Conservation (phyloP, 31 red algal species). For the Porphyra umbilicalis region DNA sequence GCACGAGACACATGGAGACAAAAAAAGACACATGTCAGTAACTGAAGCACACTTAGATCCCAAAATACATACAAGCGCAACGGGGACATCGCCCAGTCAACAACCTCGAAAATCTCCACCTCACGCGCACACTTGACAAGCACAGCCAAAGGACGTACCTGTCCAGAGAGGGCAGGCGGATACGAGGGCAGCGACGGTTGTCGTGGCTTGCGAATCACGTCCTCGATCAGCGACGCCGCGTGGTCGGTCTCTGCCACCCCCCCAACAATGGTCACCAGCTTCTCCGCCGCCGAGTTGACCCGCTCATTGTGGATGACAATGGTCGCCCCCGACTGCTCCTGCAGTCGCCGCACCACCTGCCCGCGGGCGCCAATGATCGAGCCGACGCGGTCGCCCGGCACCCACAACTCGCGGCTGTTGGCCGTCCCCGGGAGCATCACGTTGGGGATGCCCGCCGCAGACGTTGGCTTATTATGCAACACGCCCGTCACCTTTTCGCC, state of each 20-base stretch:
- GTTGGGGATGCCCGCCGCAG: background rate
- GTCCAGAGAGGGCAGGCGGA: slow-evolving; percentile 13
- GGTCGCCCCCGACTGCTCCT: slow-evolving; percentile 60
- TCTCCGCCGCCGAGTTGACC: slow-evolving; percentile 42
- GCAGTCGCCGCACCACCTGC: slow-evolving; percentile 62
- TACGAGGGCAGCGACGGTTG: slow-evolving; percentile 10
- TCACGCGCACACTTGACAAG: slow-evolving; percentile 10
- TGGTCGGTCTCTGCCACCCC: slow-evolving; percentile 32
- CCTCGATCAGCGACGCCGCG: slow-evolving; percentile 48
- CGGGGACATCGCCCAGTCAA: background rate
- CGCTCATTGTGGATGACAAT: slow-evolving; percentile 78
- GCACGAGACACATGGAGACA: background rate
- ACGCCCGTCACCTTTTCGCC: slow-evolving; percentile 69
- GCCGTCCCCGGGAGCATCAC: slow-evolving; percentile 3
- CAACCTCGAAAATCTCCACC: background rate
- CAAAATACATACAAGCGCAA: background rate
- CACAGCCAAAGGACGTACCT: slow-evolving; percentile 3
- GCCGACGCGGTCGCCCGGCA: slow-evolving; percentile 72
- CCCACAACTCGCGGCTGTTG: slow-evolving; percentile 50
- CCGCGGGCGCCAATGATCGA: slow-evolving; percentile 72
- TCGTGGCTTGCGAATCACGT: slow-evolving; percentile 45
- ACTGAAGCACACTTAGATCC: background rate
- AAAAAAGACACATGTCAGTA: background rate
- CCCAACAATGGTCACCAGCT: slow-evolving; percentile 76
- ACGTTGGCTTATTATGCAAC: slow-evolving; percentile 38